Percentiles rank a stretch among this genome's conserved stretches.
Evolutionary conservation across 129 eudicot genomes (phyloP).

Genomic region (Tanacetum coccineum): DNA sequence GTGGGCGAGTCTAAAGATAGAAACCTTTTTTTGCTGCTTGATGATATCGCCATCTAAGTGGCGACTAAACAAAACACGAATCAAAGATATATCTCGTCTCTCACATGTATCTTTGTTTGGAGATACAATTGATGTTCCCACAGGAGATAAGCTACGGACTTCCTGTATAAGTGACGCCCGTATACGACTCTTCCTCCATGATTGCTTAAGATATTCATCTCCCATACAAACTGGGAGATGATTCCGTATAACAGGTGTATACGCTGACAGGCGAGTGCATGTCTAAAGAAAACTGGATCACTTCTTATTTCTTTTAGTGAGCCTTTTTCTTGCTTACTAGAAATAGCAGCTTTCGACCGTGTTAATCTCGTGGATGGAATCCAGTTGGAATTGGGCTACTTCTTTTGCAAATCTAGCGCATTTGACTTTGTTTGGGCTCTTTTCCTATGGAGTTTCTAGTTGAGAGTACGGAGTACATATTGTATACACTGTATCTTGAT

Average conservation of each 20-base stretch:
- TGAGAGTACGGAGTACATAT: no score
- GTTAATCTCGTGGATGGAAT: conserved; percentile 29
- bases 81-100: conserved; percentile 57
- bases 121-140: conserved; percentile 28
- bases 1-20: conserved; percentile 3
- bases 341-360: conserved; percentile 30
- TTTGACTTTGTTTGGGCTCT: conserved; percentile 19
- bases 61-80: conserved; percentile 75
- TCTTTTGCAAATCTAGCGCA: conserved; percentile 37
- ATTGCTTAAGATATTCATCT: conserved; percentile 67
- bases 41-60: conserved; percentile 73
- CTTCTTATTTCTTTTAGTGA: conserved; percentile 28
- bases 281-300: conserved; percentile 28
- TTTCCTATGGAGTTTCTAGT: no score
- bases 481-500: no score
- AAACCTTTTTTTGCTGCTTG: conserved; percentile 88
- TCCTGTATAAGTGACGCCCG: conserved; percentile 50
- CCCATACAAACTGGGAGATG: conserved; percentile 86
- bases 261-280: conserved; percentile 45
- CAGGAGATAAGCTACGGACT: conserved; percentile 29
- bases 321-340: conserved; percentile 21
- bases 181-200: conserved; percentile 38
- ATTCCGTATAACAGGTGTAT: conserved; percentile 48
- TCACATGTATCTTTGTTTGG: conserved; percentile 47
- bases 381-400: no score